phyloP scores from a whole-genome alignment of 2,329 filamentous ascomycete genomes.

The Colletotrichum acutatum region DNA sequence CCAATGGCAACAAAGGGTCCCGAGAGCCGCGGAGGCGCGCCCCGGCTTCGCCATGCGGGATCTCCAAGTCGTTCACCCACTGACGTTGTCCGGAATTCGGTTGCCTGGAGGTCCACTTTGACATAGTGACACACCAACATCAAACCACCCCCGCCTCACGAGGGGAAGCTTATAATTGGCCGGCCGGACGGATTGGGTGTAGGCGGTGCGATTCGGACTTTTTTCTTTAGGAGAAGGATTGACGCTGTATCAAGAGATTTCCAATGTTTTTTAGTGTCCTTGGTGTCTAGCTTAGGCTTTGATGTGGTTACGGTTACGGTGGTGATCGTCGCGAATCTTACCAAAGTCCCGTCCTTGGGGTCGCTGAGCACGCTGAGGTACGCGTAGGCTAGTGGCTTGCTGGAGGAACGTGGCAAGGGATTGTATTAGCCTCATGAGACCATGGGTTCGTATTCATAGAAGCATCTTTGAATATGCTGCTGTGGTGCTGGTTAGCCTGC shows the following conservation, averaged over 20 bases:
- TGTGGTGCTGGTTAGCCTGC: not conserved
- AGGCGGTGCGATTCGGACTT: not conserved
- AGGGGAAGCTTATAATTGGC: not conserved
- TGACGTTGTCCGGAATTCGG: conserved; percentile 26
- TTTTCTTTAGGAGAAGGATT: not conserved
- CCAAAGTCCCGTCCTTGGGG: not conserved
- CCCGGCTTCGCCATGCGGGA: conserved; percentile 5
- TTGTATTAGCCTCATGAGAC: too few relatives aligned
- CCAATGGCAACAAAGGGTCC: not conserved
- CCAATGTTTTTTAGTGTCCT: not conserved
- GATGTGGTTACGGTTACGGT: not conserved
- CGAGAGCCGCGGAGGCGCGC: not conserved
- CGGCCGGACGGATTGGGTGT: not conserved
- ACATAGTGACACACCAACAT: not conserved
- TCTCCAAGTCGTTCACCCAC: conserved; percentile 1
- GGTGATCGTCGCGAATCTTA: not conserved
- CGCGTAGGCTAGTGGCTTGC: not conserved
- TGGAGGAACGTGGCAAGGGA: not conserved
- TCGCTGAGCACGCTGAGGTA: not conserved
- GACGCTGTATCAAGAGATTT: not conserved
- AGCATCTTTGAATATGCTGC: not conserved
- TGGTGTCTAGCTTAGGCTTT: not conserved
- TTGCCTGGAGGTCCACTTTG: conserved; percentile 23
- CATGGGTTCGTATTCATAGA: not conserved
- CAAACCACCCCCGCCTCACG: not conserved